Conservation (phyloP, 2,329 filamentous ascomycete species). For the Fusarium solani-melongenae region DNA sequence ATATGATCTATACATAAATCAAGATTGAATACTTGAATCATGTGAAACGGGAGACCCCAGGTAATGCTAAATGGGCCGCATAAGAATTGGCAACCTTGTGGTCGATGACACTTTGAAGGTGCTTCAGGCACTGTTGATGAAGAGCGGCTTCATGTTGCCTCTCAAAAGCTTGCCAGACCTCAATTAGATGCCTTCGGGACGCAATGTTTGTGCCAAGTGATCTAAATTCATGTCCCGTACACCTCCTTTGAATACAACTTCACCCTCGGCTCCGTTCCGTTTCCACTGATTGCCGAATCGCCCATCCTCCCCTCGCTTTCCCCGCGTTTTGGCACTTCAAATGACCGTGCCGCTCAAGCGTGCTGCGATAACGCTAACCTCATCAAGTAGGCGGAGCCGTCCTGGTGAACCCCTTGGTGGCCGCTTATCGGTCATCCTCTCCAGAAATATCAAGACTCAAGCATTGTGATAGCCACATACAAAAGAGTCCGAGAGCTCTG, state of each 20-base stretch:
- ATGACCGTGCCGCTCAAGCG: neutral
- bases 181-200: neutral
- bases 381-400: constrained; percentile 16
- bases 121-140: neutral
- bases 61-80: neutral
- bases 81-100: neutral
- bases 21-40: neutral
- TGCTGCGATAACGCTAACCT: constrained; percentile 8
- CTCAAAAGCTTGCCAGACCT: neutral
- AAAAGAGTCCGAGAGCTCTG: neutral
- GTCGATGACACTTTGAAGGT: neutral
- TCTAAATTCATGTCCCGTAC: neutral
- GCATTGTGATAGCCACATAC: neutral
- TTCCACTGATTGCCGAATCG: neutral
- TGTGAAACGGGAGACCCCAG: neutral
- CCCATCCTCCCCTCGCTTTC: neutral
- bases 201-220: neutral
- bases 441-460: neutral
- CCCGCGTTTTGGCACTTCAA: neutral
- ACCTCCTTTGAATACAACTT: neutral
- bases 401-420: neutral
- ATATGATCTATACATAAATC: neutral
- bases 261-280: neutral
- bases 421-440: neutral
- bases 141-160: neutral